phyloP scores from a whole-genome alignment of 1,284 basidiomycete genomes.

The Agaricales sp. region DNA sequence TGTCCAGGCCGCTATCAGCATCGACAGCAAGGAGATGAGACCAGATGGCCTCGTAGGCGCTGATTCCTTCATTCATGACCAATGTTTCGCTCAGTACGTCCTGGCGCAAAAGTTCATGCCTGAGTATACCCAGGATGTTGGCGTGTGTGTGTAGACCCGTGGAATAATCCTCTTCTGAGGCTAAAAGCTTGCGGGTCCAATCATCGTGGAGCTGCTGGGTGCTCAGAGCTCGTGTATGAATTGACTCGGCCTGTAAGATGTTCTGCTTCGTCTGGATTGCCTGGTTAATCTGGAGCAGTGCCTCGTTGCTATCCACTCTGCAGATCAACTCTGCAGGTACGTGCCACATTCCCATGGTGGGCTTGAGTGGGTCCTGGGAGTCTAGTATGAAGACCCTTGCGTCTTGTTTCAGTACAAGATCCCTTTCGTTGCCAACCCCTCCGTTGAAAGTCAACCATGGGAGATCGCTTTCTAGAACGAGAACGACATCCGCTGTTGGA shows the following conservation, averaged over 20 bases:
- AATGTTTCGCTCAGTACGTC: conserved; percentile 23
- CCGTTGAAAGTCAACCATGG: conserved; percentile 53
- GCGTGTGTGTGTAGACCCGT: conserved; percentile 16
- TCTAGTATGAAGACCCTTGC: conserved; percentile 53
- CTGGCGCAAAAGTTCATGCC: conserved; percentile 25
- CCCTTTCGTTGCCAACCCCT: conserved; percentile 12
- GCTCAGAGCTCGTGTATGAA: conserved; percentile 7
- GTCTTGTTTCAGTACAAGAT: conserved; percentile 25
- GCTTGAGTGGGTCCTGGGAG: conserved; percentile 50
- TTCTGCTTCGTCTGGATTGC: conserved; percentile 13
- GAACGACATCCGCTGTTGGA: conserved; percentile 45
- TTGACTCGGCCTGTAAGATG: conserved; percentile 6
- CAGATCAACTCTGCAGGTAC: conserved; percentile 46
- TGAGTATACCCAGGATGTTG: conserved; percentile 38
- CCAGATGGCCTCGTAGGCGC: conserved; percentile 45
- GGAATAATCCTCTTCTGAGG: conserved; percentile 11
- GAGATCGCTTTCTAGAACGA: conserved; percentile 53
- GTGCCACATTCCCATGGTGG: conserved; percentile 41
- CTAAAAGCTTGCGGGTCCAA: conserved; percentile 16
- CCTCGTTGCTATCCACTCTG: conserved; percentile 42
- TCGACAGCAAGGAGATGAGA: conserved; percentile 36
- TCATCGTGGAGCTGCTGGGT: conserved; percentile 15
- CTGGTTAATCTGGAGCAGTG: conserved; percentile 39
- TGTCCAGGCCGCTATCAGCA: conserved; percentile 31
- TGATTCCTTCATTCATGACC: conserved; percentile 54